Base-by-base conservation (phyloP, 2,329 filamentous ascomycete species). In the Sordariomycetes sp. region DNA sequence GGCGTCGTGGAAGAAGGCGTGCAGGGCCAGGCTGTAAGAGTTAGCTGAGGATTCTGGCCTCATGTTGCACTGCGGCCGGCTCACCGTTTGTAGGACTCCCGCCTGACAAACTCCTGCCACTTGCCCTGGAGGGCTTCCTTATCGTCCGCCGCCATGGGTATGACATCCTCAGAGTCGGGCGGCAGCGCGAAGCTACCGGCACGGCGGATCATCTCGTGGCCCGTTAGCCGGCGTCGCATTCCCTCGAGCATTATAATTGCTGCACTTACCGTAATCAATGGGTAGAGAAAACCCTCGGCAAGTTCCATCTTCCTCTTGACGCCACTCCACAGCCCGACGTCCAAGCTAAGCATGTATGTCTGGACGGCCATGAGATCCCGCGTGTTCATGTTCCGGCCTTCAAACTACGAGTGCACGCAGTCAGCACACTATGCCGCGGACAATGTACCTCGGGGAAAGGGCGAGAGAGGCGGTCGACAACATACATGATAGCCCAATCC, bases 61-160 rank as follows among this genome's bases (percentile, higher is more conserved):
- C 2, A 3, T 3, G n/a, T 48, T 22, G 5, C n/a, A 48, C 36
- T n/a, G 36, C 36, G 6, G 45, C 45, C 22, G 15, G 57, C 62
- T 61, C 54, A 56, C 55, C 55, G 35, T 65, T 87, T 86, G 70
- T 81, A 86, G 2, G 80, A 82, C 64, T 89, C 85, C 59, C 79
- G 72, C 53, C 80, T 74, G 15, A 80, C 75, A 85, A 85, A 89
- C 25, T 69, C 68, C 57, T 70, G 74, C 86, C 86, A 89, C 62
- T 87, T 88, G 3, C 73, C 69, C 58, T 86, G 77, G 0, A 90
- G 69, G 2, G 69, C 69, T 20, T 79, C 67, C 1, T 79, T 81
- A 24, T 79, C 71, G 57, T 87, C 84, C 1, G 76, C 20, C 22
- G 13, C 20, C n/a, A 24, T 50, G 8, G 55, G 55, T 35, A 56